Base-by-base conservation (phyloP, 768 basidiomycete species). In the Scleroderma bovista region DNA sequence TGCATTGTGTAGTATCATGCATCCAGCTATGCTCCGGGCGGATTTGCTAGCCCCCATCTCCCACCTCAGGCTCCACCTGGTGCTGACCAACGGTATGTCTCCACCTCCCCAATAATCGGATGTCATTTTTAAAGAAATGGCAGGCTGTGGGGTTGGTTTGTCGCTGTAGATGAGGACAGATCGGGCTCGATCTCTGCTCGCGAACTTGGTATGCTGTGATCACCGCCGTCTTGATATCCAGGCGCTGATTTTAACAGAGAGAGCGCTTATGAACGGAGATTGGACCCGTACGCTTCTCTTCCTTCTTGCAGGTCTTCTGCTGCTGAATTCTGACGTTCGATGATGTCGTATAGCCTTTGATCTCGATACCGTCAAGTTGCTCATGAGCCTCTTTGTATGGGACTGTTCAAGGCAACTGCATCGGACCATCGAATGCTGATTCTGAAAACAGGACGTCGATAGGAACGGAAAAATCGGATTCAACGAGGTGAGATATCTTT, bases 321-420 rank as follows among this genome's bases (percentile, higher is more conserved):
- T 24, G 13, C 34, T 2, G 8, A 12, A 17, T 31, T 11, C 9
- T 20, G 6, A 20, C 42, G 16, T n/a, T 42, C 16, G 17, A 29
- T 4, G 19, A 24, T 10, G 5, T 42, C 23, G 15, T 33, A 8
- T 47, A 88, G 88, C 83, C 6, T 92, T 92, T 60, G 89, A 91
- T 69, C 70, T 88, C 48, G 90, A 91, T 59, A 92, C 90, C 22
- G 85, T 91, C 65, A 90, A 88, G 72, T 75, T 91, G 31, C 72
- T 91, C 54, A 89, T 93, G 84, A 74, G 75, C 22, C 56, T 92
- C 54, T 92, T 93, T 65, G 88, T 88, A 48, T 58, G 83, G 64
- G 19, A 7, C 47, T 32, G 37, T 41, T 19, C 2, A 2, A 20
- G n/a, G 26, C 39, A 17, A 10, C n/a, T 20, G 13, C 32, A 33